phyloP scores from a whole-genome alignment of 2,329 filamentous ascomycete genomes.

The Fusarium sp. region DNA sequence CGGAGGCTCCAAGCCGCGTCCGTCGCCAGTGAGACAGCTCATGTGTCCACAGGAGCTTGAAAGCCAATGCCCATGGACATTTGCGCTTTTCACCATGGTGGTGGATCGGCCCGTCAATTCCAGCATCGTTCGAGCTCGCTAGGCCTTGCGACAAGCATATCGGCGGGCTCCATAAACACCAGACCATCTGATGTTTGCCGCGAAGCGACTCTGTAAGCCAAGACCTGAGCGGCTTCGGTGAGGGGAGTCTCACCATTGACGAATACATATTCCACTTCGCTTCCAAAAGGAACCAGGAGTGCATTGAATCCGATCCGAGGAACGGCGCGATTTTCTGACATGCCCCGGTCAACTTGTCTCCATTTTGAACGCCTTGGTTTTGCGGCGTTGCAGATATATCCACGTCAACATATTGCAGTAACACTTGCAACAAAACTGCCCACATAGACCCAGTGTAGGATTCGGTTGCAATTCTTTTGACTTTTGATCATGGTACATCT shows the following conservation, averaged over 20 bases:
- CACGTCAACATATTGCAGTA: not conserved
- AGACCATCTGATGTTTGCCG: slow-evolving; percentile 36
- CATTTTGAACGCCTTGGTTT: slow-evolving; percentile 26
- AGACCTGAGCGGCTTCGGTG: not conserved
- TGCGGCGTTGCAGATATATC: slow-evolving; percentile 14
- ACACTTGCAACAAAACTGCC: not conserved
- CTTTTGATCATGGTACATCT: not conserved
- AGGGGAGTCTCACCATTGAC: slow-evolving; percentile 8
- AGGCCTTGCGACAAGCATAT: slow-evolving; percentile 13
- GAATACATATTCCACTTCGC: slow-evolving; percentile 18
- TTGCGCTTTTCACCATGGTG: slow-evolving; percentile 10
- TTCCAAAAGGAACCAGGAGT: not conserved
- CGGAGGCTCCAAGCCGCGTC: slow-evolving; percentile 33
- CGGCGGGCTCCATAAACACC: slow-evolving; percentile 34
- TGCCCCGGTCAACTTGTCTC: slow-evolving; percentile 25
- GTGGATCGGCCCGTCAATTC: slow-evolving; percentile 45
- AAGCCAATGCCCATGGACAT: slow-evolving; percentile 7
- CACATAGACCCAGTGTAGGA: not conserved
- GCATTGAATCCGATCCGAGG: slow-evolving; percentile 22
- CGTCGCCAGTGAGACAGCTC: slow-evolving; percentile 19
- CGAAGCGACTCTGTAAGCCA: slow-evolving; percentile 13
- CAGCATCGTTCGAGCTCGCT: slow-evolving; percentile 41
- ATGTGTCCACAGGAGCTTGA: slow-evolving; percentile 18
- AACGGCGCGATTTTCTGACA: slow-evolving; percentile 22
- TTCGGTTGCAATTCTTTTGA: not conserved